phyloP scores from a whole-genome alignment of 2,329 filamentous ascomycete genomes.

The Fusarium domesticum region DNA sequence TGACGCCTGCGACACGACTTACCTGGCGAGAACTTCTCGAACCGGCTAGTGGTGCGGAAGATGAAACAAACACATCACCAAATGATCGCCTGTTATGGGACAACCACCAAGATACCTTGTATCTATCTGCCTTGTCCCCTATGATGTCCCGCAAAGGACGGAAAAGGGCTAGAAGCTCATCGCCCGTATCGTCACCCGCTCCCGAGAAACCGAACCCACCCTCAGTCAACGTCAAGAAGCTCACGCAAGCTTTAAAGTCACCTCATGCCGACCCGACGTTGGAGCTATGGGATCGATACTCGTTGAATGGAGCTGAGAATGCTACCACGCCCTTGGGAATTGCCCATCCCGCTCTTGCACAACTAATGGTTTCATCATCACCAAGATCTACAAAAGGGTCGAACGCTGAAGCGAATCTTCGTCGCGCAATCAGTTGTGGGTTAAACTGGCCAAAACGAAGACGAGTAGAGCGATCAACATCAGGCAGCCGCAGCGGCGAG shows the following conservation, averaged over 20 bases:
- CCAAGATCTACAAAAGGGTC: slow-evolving; percentile 55
- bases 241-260: slow-evolving; percentile 59
- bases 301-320: slow-evolving; percentile 45
- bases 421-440: slow-evolving; percentile 67
- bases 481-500: slow-evolving; percentile 34
- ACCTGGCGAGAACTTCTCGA: slow-evolving; percentile 59
- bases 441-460: slow-evolving; percentile 70
- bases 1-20: slow-evolving; percentile 51
- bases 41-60: slow-evolving; percentile 39
- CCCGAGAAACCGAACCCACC: slow-evolving; percentile 43
- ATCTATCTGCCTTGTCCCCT: slow-evolving; percentile 44
- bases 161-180: slow-evolving; percentile 73
- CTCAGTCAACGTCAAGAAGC: slow-evolving; percentile 55
- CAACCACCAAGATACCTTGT: slow-evolving; percentile 43
- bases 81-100: slow-evolving; percentile 63
- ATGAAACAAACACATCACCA: slow-evolving; percentile 51
- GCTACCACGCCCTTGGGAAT: slow-evolving; percentile 43
- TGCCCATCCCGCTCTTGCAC: slow-evolving; percentile 57
- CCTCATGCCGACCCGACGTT: slow-evolving; percentile 69
- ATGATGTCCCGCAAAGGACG: slow-evolving; percentile 50
- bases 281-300: slow-evolving; percentile 76
- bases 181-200: slow-evolving; percentile 66
- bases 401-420: slow-evolving; percentile 43
- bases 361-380: slow-evolving; percentile 68
- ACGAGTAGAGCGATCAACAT: slow-evolving; percentile 51